Evolutionary conservation across 441 rosid species (phyloP), one percentile per base, ranked within the genome.

Genomic region (Croton setiger): DNA sequence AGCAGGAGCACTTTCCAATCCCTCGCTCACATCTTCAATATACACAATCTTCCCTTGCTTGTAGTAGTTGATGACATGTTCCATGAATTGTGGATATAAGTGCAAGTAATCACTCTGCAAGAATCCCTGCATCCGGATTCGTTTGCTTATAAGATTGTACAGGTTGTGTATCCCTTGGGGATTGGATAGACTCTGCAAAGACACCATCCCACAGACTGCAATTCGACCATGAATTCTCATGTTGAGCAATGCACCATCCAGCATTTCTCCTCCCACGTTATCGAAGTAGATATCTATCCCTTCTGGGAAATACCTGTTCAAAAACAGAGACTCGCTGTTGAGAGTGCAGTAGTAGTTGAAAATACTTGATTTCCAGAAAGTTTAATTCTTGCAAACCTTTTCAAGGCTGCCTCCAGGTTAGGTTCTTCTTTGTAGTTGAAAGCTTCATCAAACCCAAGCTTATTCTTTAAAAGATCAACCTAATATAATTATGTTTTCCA

Each of bases 201-300:
- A 88, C 39, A 90, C 84, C 96, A 90, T 88, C 62, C 96, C 96
- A 0, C 94, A 90, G 3, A 84, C 88, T 0, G 96, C 94, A 36
- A 90, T 82, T 53, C 88, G 71, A 18, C 94, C 94, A 58, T 72
- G 73, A 33, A 74, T 68, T 45, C 76, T 76, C 96, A 88, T 90
- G 81, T 85, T 90, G 8, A 76, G 74, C 52, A 90, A 74, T 7
- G 83, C 94, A 62, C 89, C 88, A 67, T 90, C 96, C 48, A 88
- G 90, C 88, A 83, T 85, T 48, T 75, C 71, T 23, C 94, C 94
- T 11, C 96, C 94, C 20, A 90, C 96, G 11, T 88, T 88, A 57
- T 90, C 94, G 6, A 90, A 90, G 84, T 88, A 90, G 64, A 90
- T 83, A 63, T 85, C 83, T 35, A 90, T 88, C 55, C 96, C 94